These are phyloP conservation scores for Isoetes taiwanensis DNA, from an alignment of 75 land plant genomes.

Conservation along the genomic window DNA sequence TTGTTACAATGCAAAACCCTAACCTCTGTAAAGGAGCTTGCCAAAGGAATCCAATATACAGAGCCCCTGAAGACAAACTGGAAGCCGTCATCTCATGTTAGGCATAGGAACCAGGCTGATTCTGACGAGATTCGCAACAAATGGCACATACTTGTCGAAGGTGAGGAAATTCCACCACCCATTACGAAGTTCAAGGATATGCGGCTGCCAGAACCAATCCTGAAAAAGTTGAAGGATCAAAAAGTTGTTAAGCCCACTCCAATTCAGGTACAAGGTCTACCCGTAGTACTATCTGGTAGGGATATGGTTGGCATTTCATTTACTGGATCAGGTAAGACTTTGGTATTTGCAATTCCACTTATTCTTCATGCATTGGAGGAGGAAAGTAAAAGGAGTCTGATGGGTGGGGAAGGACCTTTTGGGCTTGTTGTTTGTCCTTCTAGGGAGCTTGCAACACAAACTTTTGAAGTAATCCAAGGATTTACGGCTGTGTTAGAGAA, in stretches of 20 bases:
- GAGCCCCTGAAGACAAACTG: not conserved
- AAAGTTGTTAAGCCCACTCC: not conserved
- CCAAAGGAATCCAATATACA: conserved; percentile 1
- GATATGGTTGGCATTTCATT: conserved; percentile 1
- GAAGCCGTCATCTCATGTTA: not conserved
- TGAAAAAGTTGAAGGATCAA: conserved; percentile 5
- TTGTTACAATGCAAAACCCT: not conserved
- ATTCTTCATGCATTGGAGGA: conserved; percentile 5
- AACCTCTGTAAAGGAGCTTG: not conserved
- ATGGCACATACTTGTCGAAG: conserved; percentile 6
- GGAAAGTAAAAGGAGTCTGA: not conserved
- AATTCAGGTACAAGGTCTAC: not conserved
- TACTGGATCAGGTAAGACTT: conserved; percentile 3
- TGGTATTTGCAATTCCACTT: not conserved
- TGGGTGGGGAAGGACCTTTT: conserved; percentile 1
- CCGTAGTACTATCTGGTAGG: not conserved
- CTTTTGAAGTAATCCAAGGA: not conserved
- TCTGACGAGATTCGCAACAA: conserved; percentile 1
- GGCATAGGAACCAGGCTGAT: not conserved
- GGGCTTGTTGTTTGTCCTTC: conserved; percentile 4
- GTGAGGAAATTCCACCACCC: conserved; percentile 2
- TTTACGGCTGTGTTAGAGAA: not conserved
- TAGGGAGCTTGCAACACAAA: not conserved
- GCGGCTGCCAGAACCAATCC: not conserved
- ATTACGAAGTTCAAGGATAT: conserved; percentile 5